Evolutionary conservation across 169 alveolate genomes (phyloP).

Genomic region (Amoebophrya sp.): DNA sequence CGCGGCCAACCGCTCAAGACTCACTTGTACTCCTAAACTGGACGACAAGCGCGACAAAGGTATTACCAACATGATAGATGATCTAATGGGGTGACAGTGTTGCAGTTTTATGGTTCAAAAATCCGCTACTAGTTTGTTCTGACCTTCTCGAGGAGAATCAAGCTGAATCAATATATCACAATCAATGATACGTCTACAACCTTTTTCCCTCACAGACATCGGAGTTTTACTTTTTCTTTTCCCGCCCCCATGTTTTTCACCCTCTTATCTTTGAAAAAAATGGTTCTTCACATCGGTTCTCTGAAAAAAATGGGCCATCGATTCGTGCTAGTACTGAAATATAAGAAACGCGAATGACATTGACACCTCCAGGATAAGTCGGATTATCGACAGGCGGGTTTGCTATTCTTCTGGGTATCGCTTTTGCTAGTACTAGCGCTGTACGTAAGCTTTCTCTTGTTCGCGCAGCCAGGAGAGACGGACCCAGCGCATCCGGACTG

Average conservation of each 20-base stretch:
- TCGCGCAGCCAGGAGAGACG: neutral
- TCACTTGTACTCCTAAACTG: neutral
- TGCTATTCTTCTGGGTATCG: neutral
- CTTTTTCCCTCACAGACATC: too few relatives aligned
- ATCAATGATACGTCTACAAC: too few relatives aligned
- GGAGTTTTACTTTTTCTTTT: too few relatives aligned
- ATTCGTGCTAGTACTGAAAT: neutral
- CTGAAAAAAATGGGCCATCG: neutral
- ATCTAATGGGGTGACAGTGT: neutral
- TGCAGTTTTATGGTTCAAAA: neutral
- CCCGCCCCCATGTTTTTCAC: too few relatives aligned
- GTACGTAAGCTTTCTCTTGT: neutral
- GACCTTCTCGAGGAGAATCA: too few relatives aligned
- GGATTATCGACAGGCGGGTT: neutral
- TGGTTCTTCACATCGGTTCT: too few relatives aligned
- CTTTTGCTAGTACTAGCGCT: neutral
- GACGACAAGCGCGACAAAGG: neutral
- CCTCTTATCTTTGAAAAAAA: too few relatives aligned
- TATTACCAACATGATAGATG: neutral
- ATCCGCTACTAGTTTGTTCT: too few relatives aligned
- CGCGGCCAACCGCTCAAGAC: neutral
- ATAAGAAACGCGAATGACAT: neutral
- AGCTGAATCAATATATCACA: too few relatives aligned
- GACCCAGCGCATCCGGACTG: neutral
- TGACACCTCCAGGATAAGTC: neutral